Evolutionary conservation across 257 asterid species (phyloP).

Genomic region (Nicotiana sylvestris): DNA sequence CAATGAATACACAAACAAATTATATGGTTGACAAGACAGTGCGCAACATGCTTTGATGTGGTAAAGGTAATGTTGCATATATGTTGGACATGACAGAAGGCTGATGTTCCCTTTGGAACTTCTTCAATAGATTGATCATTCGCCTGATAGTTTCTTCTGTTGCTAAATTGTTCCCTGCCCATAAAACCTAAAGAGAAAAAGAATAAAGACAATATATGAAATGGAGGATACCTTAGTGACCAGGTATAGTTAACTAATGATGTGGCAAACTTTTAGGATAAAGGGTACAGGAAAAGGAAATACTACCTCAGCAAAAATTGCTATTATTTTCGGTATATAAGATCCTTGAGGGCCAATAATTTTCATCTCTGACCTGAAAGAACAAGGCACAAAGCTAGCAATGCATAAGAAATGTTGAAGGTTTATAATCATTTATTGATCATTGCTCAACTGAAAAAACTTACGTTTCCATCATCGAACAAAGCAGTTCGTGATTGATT

Average conservation of each 20-base stretch:
- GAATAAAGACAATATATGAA: neutral
- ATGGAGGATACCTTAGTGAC: too few relatives aligned
- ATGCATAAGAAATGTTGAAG: neutral
- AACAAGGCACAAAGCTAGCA: neutral
- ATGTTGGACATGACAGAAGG: neutral
- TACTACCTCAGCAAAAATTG: neutral
- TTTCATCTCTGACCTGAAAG: constrained; percentile 7
- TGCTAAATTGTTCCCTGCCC: neutral
- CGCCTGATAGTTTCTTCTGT: neutral
- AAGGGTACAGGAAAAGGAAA: neutral
- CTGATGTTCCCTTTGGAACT: neutral
- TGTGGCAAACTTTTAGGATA: neutral
- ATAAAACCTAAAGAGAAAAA: neutral
- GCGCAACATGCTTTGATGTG: neutral
- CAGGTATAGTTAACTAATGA: too few relatives aligned
- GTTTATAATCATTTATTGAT: neutral
- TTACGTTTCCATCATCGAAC: constrained; percentile 14
- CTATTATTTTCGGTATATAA: neutral
- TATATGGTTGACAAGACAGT: neutral
- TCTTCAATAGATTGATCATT: neutral
- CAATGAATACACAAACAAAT: neutral
- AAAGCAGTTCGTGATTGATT: neutral
- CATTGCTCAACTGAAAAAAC: neutral
- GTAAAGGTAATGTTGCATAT: neutral
- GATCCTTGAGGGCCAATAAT: neutral